phyloP scores from a whole-genome alignment of 495 filamentous ascomycete genomes.

The Pseudomonodictys pantanalensis region DNA sequence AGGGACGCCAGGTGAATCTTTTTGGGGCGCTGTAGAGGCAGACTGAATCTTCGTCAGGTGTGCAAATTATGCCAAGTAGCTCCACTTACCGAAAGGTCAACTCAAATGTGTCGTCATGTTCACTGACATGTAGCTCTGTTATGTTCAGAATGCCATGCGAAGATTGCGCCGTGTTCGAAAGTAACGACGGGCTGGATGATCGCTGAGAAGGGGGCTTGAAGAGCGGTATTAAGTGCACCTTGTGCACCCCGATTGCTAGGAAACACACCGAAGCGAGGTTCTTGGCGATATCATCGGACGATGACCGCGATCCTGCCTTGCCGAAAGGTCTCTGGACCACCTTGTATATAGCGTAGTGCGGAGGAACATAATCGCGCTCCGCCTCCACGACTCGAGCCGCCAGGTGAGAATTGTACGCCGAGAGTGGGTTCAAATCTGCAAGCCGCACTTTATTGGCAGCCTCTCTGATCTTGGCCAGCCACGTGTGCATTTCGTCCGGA shows the following conservation, averaged over 20 bases:
- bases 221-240: slow-evolving; percentile 75
- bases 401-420: slow-evolving; percentile 59
- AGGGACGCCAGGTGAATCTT: slow-evolving; percentile 76
- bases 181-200: slow-evolving; percentile 54
- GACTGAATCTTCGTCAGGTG: slow-evolving; percentile 40
- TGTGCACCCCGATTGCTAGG: slow-evolving; percentile 78
- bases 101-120: slow-evolving; percentile 80
- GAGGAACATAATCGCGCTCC: slow-evolving; percentile 70
- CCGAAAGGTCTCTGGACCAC: slow-evolving; percentile 71
- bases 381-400: slow-evolving; percentile 66
- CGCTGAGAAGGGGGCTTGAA: slow-evolving; percentile 57
- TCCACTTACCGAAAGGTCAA: slow-evolving; percentile 69
- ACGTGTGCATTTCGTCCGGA: slow-evolving; percentile 69
- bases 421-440: slow-evolving; percentile 54
- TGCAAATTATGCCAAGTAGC: background rate
- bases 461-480: slow-evolving; percentile 66
- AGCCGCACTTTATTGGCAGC: slow-evolving; percentile 56
- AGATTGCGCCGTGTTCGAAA: slow-evolving; percentile 47
- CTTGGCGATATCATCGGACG: slow-evolving; percentile 76
- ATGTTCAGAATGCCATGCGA: slow-evolving; percentile 77
- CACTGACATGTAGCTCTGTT: slow-evolving; percentile 62
- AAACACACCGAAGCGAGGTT: slow-evolving; percentile 72
- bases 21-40: slow-evolving; percentile 62
- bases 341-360: slow-evolving; percentile 74
- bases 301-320: slow-evolving; percentile 58